Percentiles rank a stretch among this genome's conserved stretches.
Evolutionary conservation across 129 eudicot species (phyloP).

Genomic region (Kitagawia praeruptora): DNA sequence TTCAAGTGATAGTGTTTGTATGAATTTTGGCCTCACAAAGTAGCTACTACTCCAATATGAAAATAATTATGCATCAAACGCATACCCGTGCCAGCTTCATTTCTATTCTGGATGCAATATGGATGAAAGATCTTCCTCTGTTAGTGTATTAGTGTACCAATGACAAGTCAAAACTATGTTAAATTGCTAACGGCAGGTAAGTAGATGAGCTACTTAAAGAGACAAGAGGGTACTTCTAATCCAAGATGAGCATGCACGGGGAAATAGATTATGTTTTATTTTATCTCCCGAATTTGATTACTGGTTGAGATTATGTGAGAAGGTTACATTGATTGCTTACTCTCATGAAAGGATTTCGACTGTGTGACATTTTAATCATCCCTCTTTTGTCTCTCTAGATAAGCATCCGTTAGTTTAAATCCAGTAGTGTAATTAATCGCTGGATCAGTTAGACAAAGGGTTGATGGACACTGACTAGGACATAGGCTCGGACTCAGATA

Average conservation of each 20-base stretch:
- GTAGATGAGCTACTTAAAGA: not conserved
- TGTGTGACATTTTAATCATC: too few relatives aligned
- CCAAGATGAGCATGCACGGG: not conserved
- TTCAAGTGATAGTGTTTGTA: not conserved
- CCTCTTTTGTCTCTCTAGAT: not conserved
- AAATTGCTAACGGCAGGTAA: too few relatives aligned
- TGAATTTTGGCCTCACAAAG: not conserved
- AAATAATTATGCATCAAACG: not conserved
- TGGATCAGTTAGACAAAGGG: not conserved
- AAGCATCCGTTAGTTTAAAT: not conserved
- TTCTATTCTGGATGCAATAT: not conserved
- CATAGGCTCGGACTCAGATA: not conserved
- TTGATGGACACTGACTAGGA: not conserved
- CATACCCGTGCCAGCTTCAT: not conserved
- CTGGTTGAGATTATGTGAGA: not conserved
- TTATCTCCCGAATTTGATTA: not conserved
- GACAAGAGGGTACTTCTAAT: not conserved
- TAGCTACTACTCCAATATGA: not conserved
- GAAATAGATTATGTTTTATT: not conserved
- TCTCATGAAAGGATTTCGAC: not conserved
- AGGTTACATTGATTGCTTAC: not conserved
- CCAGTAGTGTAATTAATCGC: too few relatives aligned
- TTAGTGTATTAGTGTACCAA: not conserved
- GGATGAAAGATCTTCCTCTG: not conserved
- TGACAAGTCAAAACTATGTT: not conserved